These are phyloP conservation scores for Priceomyces fermenticarens DNA, from an alignment of 805 yeast genomes.

Conservation along the genomic window DNA sequence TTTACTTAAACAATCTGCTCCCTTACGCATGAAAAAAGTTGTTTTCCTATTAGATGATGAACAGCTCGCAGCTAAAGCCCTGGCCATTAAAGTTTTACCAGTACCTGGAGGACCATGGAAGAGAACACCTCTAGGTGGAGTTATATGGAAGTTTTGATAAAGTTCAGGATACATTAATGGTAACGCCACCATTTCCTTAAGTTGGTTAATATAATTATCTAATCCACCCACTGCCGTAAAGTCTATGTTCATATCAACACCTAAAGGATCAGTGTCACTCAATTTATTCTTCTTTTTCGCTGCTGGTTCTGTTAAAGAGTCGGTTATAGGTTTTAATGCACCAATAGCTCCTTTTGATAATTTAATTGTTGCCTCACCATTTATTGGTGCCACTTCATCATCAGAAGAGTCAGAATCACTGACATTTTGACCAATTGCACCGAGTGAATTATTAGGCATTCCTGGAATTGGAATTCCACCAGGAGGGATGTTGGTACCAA, in stretches of 20 bases:
- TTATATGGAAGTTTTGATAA: constrained; percentile 81
- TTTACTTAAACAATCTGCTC: constrained; percentile 94
- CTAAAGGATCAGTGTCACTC: constrained; percentile 92
- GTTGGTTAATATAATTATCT: constrained; percentile 83
- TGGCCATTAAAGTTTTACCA: constrained; percentile 96
- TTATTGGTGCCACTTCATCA: constrained; percentile 51
- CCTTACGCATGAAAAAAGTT: constrained; percentile 96
- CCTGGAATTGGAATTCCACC: constrained; percentile 42
- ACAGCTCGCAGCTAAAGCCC: constrained; percentile 95
- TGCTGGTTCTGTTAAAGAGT: constrained; percentile 29
- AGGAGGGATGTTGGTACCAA: constrained; percentile 64
- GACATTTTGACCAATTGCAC: constrained; percentile 33
- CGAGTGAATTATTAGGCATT: constrained; percentile 19
- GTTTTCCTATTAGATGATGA: constrained; percentile 81
- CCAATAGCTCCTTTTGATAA: constrained; percentile 24
- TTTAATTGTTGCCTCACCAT: constrained; percentile 35
- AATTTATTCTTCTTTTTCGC: constrained; percentile 54
- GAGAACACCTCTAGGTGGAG: constrained; percentile 95
- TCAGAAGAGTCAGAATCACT: constrained; percentile 63
- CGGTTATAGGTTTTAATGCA: constrained; percentile 25
- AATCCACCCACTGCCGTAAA: constrained; percentile 88
- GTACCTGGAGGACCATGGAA: constrained; percentile 99
- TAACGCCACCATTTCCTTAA: constrained; percentile 94
- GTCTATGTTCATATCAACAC: constrained; percentile 82
- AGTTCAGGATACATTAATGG: constrained; percentile 93